Evolutionary conservation across 179 eudicot genomes (phyloP).

Genomic region (Beta macrorhiza): DNA sequence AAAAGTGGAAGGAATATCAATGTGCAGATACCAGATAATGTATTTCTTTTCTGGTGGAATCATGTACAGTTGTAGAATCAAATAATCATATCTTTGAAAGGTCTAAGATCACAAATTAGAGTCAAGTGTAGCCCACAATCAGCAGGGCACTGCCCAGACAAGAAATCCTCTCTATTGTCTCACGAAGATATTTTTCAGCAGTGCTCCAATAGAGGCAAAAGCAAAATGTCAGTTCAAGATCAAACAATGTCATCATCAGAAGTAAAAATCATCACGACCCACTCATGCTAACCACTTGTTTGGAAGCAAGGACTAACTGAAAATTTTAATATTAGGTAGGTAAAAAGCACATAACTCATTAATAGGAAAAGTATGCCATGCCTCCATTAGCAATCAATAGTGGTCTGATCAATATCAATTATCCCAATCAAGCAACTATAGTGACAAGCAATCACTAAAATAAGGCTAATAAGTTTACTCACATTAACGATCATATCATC

Average conservation of each 20-base stretch:
- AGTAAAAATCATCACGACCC: background rate
- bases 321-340: background rate
- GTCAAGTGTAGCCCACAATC: background rate
- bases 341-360: background rate
- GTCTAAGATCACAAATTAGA: background rate
- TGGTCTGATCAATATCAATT: background rate
- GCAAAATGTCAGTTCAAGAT: background rate
- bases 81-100: background rate
- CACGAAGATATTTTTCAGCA: background rate
- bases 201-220: background rate
- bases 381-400: background rate
- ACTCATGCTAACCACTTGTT: background rate
- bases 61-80: background rate
- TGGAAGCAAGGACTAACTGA: background rate
- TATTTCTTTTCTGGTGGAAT: background rate
- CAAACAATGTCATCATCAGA: background rate
- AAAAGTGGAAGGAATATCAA: conserved; percentile 27
- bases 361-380: background rate
- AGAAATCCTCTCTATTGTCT: background rate
- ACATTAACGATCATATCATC: conserved; percentile 97
- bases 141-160: background rate
- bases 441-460: conserved; percentile 1
- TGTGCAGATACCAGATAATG: background rate
- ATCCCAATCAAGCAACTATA: background rate
- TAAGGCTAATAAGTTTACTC: conserved; percentile 31